Evolutionary conservation across 1,284 basidiomycete species (phyloP), one percentile per base, ranked within the genome.

Genomic region (Ceratobasidium sp.): DNA sequence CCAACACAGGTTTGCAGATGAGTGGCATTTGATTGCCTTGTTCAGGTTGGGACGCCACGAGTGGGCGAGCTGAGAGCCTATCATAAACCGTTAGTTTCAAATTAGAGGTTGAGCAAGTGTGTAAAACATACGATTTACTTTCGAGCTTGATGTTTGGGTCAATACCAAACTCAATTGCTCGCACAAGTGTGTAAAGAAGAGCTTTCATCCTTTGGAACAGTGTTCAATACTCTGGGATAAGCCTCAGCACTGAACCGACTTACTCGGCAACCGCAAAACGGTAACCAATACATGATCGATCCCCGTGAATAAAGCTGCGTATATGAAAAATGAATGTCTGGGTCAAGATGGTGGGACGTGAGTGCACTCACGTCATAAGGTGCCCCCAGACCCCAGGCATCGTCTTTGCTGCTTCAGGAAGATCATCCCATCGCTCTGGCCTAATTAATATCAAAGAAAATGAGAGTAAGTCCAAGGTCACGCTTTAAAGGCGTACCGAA

Each of bases 331-430:
- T 0, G 86, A 86, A 31, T 7, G 41, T 46, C 80, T 80, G 39
- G 11, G 2, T 22, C 7, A 3, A 92, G 48, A 8, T 7, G n/a
- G 7, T 9, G 27, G 11, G 16, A 46, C 9, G 74, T 56, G 56
- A 77, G 78, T 77, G 5, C 16, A 69, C 75, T 46, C 31, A 92
- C 0, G 87, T 86, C 62, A 91, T 81, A 78, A 88, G 75, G 77
- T 90, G 85, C 16, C 86, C 83, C 86, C 85, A 89, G 0, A 91
- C 82, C 0, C 89, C 87, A 0, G 90, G 90, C 16, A 90, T 83
- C 0, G 79, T 79, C 13, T 80, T 79, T 0, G 83, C 83, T 0
- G 80, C 81, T 39, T 85, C 85, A 0, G 88, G 87, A 1, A 83
- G 72, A 6, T 83, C 79, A 54, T 85, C 81, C 89, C 89, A 90